Conservation (phyloP, 1,284 basidiomycete species). For the Pseudozyma thailandica region DNA sequence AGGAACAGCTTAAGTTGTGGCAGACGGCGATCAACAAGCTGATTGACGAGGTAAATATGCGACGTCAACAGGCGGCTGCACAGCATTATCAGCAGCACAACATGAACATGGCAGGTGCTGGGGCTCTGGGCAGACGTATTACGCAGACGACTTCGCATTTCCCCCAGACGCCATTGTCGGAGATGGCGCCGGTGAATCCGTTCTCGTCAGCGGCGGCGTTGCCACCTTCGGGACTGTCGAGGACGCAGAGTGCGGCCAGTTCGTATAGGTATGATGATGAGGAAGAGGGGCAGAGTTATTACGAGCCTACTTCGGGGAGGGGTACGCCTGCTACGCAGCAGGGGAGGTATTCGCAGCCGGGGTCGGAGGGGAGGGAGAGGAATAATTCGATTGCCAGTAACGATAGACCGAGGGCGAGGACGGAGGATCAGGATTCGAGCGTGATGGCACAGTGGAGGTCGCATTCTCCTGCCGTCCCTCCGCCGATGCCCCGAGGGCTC, state of each 20-base stretch:
- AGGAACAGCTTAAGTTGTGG: slow-evolving; percentile 94
- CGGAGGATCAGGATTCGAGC: slow-evolving; percentile 59
- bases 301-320: slow-evolving; percentile 39
- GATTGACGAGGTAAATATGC: slow-evolving; percentile 73
- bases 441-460: slow-evolving; percentile 62
- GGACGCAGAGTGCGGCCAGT: slow-evolving; percentile 52
- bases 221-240: slow-evolving; percentile 26
- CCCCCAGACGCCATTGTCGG: slow-evolving; percentile 60
- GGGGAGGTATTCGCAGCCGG: slow-evolving; percentile 52
- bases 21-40: slow-evolving; percentile 86
- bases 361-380: slow-evolving; percentile 51
- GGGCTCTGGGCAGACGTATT: slow-evolving; percentile 48
- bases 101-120: slow-evolving; percentile 59
- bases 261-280: slow-evolving; percentile 44
- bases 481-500: slow-evolving; percentile 48
- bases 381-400: slow-evolving; percentile 32
- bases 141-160: slow-evolving; percentile 52
- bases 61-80: slow-evolving; percentile 49
- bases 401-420: slow-evolving; percentile 54
- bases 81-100: slow-evolving; percentile 46
- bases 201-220: slow-evolving; percentile 36
- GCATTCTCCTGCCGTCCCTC: slow-evolving; percentile 53
- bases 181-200: slow-evolving; percentile 50
- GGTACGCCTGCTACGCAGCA: slow-evolving; percentile 48
- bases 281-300: slow-evolving; percentile 35